Evolutionary conservation across 768 basidiomycete genomes (phyloP).

Genomic region (Tylopilus intermedius): DNA sequence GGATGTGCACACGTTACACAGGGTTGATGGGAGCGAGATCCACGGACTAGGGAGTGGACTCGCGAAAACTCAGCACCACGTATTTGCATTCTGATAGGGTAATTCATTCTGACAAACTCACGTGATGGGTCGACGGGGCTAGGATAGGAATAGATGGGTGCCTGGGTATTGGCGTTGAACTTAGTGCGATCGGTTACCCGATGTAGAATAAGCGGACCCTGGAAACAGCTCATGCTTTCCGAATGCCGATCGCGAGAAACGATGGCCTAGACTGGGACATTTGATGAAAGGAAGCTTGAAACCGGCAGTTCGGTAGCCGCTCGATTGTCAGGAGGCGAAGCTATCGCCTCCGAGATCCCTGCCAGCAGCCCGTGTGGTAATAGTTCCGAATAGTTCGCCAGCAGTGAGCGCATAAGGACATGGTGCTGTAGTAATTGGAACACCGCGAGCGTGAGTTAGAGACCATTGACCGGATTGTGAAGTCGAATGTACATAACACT

Average conservation of each 20-base stretch:
- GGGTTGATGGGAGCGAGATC: constrained; percentile 24
- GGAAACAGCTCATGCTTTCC: constrained; percentile 24
- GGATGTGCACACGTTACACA: constrained; percentile 13
- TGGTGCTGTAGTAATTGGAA: constrained; percentile 17
- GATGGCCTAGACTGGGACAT: constrained; percentile 26
- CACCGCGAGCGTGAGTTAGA: constrained; percentile 12
- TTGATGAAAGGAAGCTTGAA: constrained; percentile 26
- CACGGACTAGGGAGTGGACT: constrained; percentile 20
- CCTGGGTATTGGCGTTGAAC: constrained; percentile 17
- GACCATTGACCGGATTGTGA: constrained; percentile 9
- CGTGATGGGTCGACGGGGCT: constrained; percentile 8
- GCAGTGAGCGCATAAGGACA: constrained; percentile 24
- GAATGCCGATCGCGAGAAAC: constrained; percentile 24
- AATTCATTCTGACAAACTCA: constrained; percentile 17
- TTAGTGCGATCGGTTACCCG: constrained; percentile 21
- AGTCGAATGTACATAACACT: constrained; percentile 10
- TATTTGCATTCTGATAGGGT: constrained; percentile 27
- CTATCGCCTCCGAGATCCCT: constrained; percentile 33
- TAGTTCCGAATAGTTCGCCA: constrained; percentile 26
- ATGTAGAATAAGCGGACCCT: constrained; percentile 31
- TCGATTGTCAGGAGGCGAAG: constrained; percentile 31
- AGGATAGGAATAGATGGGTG: constrained; percentile 22
- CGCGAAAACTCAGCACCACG: constrained; percentile 2
- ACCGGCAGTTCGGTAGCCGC: constrained; percentile 27
- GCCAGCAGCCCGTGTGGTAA: constrained; percentile 29